phyloP scores from a whole-genome alignment of 345 rosid species.

The Ceriops zippeliana region DNA sequence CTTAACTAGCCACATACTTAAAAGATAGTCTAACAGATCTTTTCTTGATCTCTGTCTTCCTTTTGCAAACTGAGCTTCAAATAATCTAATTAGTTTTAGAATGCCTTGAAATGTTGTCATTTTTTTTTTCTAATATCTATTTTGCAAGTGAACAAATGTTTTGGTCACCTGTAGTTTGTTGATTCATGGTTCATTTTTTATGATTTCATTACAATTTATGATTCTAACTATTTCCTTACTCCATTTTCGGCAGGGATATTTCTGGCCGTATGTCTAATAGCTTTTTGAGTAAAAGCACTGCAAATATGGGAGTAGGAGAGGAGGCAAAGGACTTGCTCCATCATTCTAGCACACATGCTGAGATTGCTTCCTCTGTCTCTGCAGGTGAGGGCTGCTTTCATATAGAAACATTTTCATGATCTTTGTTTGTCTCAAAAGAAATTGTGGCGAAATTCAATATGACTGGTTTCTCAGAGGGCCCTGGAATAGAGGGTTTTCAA shows the following conservation, averaged over 20 bases:
- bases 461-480: constrained; percentile 52
- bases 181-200: too few species aligned
- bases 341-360: constrained; percentile 26
- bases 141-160: too few species aligned
- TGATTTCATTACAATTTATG: too few species aligned
- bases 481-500: constrained; percentile 91
- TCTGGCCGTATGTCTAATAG: constrained; percentile 20
- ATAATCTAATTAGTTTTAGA: too few species aligned
- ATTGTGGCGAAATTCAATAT: constrained; percentile 17
- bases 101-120: too few species aligned
- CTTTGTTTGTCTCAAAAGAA: neutral
- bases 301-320: constrained; percentile 19
- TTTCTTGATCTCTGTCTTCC: too few species aligned
- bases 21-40: too few species aligned
- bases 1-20: too few species aligned
- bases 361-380: constrained; percentile 30
- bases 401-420: constrained; percentile 7
- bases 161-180: too few species aligned
- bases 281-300: constrained; percentile 23
- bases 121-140: too few species aligned
- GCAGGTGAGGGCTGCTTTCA: constrained; percentile 42
- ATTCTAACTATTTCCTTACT: neutral
- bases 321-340: constrained; percentile 24
- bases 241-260: constrained; percentile 22
- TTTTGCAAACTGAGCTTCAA: too few species aligned